phyloP scores from a whole-genome alignment of 2,329 filamentous ascomycete species.

The Fusarium nodosum region DNA sequence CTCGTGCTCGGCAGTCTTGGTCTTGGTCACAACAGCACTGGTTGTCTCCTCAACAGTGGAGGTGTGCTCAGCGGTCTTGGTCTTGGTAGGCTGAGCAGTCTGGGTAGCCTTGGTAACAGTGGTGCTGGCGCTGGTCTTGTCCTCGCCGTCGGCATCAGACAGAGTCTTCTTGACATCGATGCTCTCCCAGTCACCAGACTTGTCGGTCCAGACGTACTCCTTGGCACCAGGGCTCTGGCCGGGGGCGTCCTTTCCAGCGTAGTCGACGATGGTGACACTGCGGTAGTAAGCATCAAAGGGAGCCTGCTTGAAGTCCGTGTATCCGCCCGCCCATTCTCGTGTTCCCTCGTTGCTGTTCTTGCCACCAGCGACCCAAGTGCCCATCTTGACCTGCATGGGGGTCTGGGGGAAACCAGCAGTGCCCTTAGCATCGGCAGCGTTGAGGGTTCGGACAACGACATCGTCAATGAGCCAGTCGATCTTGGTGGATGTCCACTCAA shows the following conservation, averaged over 20 bases:
- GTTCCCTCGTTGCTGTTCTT: slow-evolving; percentile 75
- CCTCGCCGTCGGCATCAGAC: slow-evolving; percentile 42
- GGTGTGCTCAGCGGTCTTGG: slow-evolving; percentile 31
- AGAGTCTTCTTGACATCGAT: slow-evolving; percentile 64
- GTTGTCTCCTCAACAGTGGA: slow-evolving; percentile 32
- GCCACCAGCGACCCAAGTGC: slow-evolving; percentile 74
- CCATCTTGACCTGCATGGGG: slow-evolving; percentile 78
- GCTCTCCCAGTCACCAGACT: slow-evolving; percentile 63
- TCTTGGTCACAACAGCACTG: slow-evolving; percentile 32
- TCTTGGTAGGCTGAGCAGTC: slow-evolving; percentile 33
- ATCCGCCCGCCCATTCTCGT: slow-evolving; percentile 76
- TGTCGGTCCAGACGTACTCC: slow-evolving; percentile 67
- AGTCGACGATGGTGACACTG: slow-evolving; percentile 67
- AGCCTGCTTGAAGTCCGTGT: slow-evolving; percentile 66
- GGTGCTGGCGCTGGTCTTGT: slow-evolving; percentile 42
- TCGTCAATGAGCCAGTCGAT: slow-evolving; percentile 77
- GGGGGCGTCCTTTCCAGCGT: slow-evolving; percentile 63
- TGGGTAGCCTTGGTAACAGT: slow-evolving; percentile 32
- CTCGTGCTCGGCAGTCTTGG: slow-evolving; percentile 20
- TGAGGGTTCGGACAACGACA: slow-evolving; percentile 71
- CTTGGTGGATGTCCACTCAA: slow-evolving; percentile 76
- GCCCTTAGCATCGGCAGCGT: slow-evolving; percentile 68
- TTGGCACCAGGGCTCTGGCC: slow-evolving; percentile 57
- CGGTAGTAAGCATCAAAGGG: slow-evolving; percentile 71
- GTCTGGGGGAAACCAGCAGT: slow-evolving; percentile 77